Conservation (phyloP, 495 filamentous ascomycete species). For the Lasiosphaeriaceae sp. region DNA sequence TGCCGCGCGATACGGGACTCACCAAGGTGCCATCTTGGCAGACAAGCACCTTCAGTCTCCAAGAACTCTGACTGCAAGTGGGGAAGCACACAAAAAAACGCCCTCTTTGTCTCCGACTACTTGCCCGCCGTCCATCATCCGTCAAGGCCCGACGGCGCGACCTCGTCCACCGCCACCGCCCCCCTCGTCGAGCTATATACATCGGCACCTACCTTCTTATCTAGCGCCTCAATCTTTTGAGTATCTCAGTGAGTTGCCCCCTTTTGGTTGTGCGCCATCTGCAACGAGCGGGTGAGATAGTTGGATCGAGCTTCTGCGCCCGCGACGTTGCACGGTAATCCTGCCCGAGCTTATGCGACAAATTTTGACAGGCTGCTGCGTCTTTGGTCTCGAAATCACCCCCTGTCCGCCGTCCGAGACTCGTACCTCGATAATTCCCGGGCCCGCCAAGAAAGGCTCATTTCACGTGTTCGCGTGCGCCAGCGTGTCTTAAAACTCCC, state of each 20-base stretch:
- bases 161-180: background rate
- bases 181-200: too few relatives aligned
- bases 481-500: constrained; percentile 25
- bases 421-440: constrained; percentile 14
- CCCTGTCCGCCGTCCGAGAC: constrained; percentile 8
- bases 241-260: background rate
- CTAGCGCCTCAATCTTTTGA: background rate
- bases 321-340: background rate
- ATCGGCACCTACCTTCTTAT: too few relatives aligned
- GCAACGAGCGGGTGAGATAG: background rate
- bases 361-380: background rate
- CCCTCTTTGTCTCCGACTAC: constrained; percentile 1
- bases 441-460: constrained; percentile 1
- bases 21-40: background rate
- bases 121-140: background rate
- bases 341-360: background rate
- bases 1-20: background rate
- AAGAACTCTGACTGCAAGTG: constrained; percentile 10
- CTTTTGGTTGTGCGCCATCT: background rate
- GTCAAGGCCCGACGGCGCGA: background rate
- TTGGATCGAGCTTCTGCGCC: background rate
- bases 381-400: background rate
- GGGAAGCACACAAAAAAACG: constrained; percentile 10
- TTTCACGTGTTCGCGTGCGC: constrained; percentile 28
- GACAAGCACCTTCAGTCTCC: background rate